Evolutionary conservation across 2,329 filamentous ascomycete genomes (phyloP), one percentile per base, ranked within the genome.

Genomic region (Scortechinia acanthostroma): DNA sequence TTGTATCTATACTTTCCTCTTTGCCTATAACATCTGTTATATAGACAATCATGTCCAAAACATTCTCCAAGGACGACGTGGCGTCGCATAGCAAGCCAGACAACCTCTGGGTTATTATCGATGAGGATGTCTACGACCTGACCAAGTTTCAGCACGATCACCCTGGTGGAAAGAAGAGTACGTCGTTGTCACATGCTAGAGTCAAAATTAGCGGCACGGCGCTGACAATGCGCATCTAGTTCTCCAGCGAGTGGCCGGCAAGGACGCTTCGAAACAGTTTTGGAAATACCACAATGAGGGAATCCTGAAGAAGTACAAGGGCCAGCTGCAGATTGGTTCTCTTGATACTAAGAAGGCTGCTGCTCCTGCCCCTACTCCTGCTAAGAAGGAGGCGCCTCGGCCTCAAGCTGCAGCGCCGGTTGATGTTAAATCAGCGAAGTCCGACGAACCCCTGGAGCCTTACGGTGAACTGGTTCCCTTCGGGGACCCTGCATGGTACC

Each of bases 61-160:
- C 79, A 22, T 96, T 95, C 64, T 86, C 83, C 45, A 75, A 82
- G 52, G 77, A 77, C 70, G 91, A 96, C 62, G 91, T 98, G 51
- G 83, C 91, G 61, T 81, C 86, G 68, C 91, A 97, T 68, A 95
- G 89, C 75, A 95, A 91, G 70, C 66, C 83, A 42, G 81, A 89
- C 59, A 84, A 83, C 61, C 74, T 96, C 49, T 97, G 83, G 80
- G 88, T 97, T 58, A 80, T 94, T 52, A 82, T 97, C 53, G 91
- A 97, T 54, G 86, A 91, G 57, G 91, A 97, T 65, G 91, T 97
- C 53, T 97, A 95, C 66, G 91, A 98, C 61, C 63, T 97, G 56
- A 95, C 90, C 55, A 90, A 83, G 59, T 91, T 91, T 63, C 85
- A 88, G 62, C 83, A 91, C 49, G 86, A 91, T 52, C 87, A 91